phyloP scores from a whole-genome alignment of 768 basidiomycete genomes.

The Boletus tylopilopsis region DNA sequence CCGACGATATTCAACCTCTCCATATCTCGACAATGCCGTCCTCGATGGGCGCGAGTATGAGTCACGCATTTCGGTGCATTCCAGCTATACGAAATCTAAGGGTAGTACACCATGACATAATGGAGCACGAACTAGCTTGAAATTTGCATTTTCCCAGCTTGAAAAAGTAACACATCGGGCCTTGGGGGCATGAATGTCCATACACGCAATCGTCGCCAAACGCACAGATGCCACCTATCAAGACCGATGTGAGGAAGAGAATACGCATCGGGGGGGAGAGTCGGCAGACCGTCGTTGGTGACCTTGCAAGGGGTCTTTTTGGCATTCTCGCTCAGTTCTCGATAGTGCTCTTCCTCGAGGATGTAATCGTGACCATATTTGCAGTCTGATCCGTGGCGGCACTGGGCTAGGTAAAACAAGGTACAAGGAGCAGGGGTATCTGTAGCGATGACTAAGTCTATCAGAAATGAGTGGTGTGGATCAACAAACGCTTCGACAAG shows the following conservation, averaged over 20 bases:
- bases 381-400: conserved; percentile 56
- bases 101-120: conserved; percentile 5
- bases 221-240: conserved; percentile 49
- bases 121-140: conserved; percentile 44
- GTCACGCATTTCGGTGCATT: conserved; percentile 36
- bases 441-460: conserved; percentile 1
- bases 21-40: conserved; percentile 13
- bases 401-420: conserved; percentile 58
- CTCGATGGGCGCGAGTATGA: conserved; percentile 6
- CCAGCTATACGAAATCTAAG: conserved; percentile 30
- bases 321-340: conserved; percentile 51
- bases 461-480: conserved; percentile 1
- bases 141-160: conserved; percentile 62
- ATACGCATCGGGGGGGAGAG: not conserved
- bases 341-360: conserved; percentile 49
- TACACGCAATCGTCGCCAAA: conserved; percentile 59
- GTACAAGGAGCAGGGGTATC: conserved; percentile 68
- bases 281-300: conserved; percentile 48
- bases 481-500: conserved; percentile 57
- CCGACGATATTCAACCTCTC: conserved; percentile 6
- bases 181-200: conserved; percentile 40
- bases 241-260: conserved; percentile 2
- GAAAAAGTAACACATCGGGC: conserved; percentile 46
- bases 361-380: conserved; percentile 62
- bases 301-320: conserved; percentile 61